Evolutionary conservation across 2,329 filamentous ascomycete genomes (phyloP), one percentile per base, ranked within the genome.

Genomic region (Trichoderma cornu-damae): DNA sequence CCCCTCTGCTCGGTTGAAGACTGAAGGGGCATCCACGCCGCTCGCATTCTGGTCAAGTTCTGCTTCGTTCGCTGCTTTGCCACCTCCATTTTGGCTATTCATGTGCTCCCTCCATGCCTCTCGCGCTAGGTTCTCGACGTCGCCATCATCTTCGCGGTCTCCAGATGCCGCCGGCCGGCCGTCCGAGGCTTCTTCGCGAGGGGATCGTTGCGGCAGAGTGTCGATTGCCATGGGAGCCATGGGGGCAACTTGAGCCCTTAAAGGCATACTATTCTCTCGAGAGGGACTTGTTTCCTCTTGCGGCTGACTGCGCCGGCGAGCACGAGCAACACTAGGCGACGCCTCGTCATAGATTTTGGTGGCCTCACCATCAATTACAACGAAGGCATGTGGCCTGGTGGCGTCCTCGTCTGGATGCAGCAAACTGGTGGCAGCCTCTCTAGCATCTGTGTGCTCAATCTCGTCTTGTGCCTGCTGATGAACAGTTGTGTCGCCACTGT

Each of bases 41-140:
- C 32, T 18, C n/a, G 37, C 20, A 18, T 16, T 37, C 20, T 42
- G 54, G 14, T 42, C 9, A 18, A 26, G 35, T 18, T 49, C 52
- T 37, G 61, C 20, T 24, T 46, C 51, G 16, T 61, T 58, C 6
- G 56, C 38, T 6, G 53, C 56, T 20, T 63, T 59, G 5, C 46
- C 58, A 6, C 51, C 60, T 11, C 57, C 51, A 4, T 66, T 58
- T 30, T 72, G 66, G 3, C 61, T 66, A 11, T 67, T 71, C 48
- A 68, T 59, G 40, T 71, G 66, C 47, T 71, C 69, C 30, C 66
- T 65, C 70, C 66, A 72, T 20, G 72, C 70, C 57, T 73, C 66
- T 42, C 68, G 64, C 3, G 71, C 70, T 28, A 73, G 57, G 42
- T 61, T 65, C 49, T 68, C 68, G 2, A 69, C 61, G 46, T 72